Conservation (phyloP, 129 eudicot genomes). For the Flaveria sonorensis region DNA sequence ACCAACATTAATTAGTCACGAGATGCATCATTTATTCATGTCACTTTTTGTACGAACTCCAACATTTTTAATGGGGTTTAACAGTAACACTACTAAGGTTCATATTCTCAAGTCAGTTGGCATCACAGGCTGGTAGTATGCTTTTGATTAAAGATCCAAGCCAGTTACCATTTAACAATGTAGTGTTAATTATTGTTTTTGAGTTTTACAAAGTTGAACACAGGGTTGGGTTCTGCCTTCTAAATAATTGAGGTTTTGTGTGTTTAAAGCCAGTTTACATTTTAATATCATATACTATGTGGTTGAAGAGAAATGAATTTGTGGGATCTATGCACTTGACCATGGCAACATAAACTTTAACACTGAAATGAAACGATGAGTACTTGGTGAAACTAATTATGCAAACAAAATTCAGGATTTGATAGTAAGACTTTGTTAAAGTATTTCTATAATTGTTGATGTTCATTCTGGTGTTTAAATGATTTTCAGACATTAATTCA, state of each 20-base stretch:
- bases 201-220: not conserved
- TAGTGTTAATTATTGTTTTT: too few relatives aligned
- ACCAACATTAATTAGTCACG: not conserved
- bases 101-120: too few relatives aligned
- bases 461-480: not conserved
- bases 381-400: not conserved
- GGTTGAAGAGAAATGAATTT: not conserved
- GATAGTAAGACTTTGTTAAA: not conserved
- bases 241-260: not conserved
- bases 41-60: not conserved
- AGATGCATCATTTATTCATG: not conserved
- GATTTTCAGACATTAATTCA: not conserved
- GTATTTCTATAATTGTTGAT: not conserved
- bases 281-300: not conserved
- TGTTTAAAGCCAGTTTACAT: not conserved
- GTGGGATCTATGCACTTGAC: not conserved
- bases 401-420: not conserved
- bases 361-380: not conserved
- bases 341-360: not conserved
- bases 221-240: not conserved
- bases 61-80: too few relatives aligned
- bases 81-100: too few relatives aligned
- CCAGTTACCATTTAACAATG: too few relatives aligned
- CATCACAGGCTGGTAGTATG: too few relatives aligned
- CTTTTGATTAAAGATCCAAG: too few relatives aligned